phyloP scores from a whole-genome alignment of 305 asterid genomes.

The Fraxinus albicans region DNA sequence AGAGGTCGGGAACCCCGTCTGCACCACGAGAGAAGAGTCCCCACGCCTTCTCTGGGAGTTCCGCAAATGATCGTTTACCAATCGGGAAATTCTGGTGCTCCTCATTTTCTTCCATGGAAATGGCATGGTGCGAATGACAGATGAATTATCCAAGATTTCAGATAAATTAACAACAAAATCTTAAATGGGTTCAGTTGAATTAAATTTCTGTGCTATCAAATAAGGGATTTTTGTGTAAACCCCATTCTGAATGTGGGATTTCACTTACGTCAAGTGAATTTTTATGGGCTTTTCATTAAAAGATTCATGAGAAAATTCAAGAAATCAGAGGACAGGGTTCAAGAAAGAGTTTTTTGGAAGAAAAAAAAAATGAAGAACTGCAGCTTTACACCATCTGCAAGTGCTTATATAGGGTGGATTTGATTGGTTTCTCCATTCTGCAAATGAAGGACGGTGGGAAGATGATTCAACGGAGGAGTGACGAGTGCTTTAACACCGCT shows the following conservation, averaged over 20 bases:
- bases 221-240: background rate
- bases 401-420: background rate
- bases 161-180: background rate
- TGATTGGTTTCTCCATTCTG: background rate
- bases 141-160: background rate
- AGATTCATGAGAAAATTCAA: background rate
- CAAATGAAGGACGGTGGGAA: background rate
- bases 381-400: background rate
- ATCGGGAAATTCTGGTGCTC: slow-evolving; percentile 43
- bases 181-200: background rate
- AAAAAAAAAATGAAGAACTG: background rate
- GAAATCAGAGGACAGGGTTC: background rate
- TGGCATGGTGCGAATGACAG: slow-evolving; percentile 36
- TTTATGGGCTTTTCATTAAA: background rate
- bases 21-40: slow-evolving; percentile 69
- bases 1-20: slow-evolving; percentile 83
- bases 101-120: slow-evolving; percentile 68
- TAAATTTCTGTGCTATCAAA: background rate
- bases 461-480: background rate
- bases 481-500: background rate
- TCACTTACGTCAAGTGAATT: background rate
- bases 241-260: background rate
- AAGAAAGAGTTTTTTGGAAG: background rate
- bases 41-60: slow-evolving; percentile 60
- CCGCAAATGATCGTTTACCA: slow-evolving; percentile 66